Conservation (phyloP, 208 protist species). For the Balamuthia mandrillaris region DNA sequence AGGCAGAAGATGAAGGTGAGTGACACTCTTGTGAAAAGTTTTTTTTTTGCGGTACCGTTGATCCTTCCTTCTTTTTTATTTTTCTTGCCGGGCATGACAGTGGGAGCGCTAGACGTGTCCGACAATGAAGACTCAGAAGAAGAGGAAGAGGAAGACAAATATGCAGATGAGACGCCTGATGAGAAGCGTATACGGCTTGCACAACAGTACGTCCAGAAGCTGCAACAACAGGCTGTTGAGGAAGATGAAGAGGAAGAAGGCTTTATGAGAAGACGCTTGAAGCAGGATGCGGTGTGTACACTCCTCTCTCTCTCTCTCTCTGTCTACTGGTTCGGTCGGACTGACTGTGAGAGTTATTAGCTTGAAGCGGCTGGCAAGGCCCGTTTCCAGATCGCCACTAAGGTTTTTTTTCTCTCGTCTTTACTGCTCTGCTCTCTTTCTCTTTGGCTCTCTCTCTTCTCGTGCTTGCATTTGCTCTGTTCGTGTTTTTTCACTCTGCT, state of each 20-base stretch:
- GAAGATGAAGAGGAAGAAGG: neutral
- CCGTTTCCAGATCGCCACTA: neutral
- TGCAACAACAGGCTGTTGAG: neutral
- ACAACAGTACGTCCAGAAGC: neutral
- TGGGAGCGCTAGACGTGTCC: neutral
- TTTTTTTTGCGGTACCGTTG: neutral
- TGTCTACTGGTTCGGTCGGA: too few relatives aligned
- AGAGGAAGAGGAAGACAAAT: neutral
- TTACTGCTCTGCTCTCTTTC: neutral
- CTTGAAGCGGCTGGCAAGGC: neutral
- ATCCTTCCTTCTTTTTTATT: neutral
- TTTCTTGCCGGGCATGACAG: neutral
- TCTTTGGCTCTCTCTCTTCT: neutral
- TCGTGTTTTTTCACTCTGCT: too few relatives aligned
- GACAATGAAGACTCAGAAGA: neutral
- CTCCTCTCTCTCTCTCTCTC: too few relatives aligned
- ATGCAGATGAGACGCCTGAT: constrained; percentile 11
- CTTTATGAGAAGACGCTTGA: neutral
- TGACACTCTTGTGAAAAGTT: neutral
- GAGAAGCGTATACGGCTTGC: neutral
- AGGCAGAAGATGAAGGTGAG: neutral
- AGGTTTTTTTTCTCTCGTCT: neutral
- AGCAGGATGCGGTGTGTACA: constrained; percentile 16
- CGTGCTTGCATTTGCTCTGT: too few relatives aligned
- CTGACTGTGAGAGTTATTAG: too few relatives aligned